phyloP scores from a whole-genome alignment of 345 rosid genomes.

The Camelina hispida region DNA sequence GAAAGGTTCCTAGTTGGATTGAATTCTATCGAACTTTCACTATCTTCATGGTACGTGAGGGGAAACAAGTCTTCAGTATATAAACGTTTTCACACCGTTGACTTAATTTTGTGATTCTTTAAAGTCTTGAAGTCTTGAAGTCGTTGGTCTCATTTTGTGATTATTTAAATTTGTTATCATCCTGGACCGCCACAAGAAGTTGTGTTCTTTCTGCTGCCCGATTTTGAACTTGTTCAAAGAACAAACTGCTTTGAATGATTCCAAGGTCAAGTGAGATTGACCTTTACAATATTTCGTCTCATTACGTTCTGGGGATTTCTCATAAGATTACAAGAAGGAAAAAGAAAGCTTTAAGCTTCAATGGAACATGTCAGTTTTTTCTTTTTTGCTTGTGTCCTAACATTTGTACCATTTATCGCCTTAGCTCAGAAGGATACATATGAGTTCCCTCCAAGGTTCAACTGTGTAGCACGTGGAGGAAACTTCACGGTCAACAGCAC shows the following conservation, averaged over 20 bases:
- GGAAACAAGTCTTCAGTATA: not conserved
- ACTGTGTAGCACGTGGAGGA: no score
- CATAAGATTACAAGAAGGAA: not conserved
- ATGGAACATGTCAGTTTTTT: slow-evolving; percentile 24
- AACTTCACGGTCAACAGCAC: no score
- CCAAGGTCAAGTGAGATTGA: slow-evolving; percentile 7
- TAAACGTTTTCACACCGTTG: not conserved
- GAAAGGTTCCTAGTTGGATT: not conserved
- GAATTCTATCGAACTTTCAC: not conserved
- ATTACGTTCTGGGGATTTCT: not conserved
- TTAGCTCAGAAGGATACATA: slow-evolving; percentile 26
- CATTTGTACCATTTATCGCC: slow-evolving; percentile 4
- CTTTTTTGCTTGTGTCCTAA: slow-evolving; percentile 19
- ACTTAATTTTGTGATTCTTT: no score
- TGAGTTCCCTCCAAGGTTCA: slow-evolving; percentile 1
- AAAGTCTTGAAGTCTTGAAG: not conserved
- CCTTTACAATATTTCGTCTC: not conserved
- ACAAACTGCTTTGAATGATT: not conserved
- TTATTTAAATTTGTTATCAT: not conserved
- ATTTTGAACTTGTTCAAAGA: not conserved
- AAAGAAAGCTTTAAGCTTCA: not conserved
- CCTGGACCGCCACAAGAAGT: slow-evolving; percentile 22
- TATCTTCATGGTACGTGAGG: not conserved
- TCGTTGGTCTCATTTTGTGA: not conserved
- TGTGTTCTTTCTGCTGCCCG: slow-evolving; percentile 17